Conservation (phyloP, 495 filamentous ascomycete species). For the Cetradonia linearis region DNA sequence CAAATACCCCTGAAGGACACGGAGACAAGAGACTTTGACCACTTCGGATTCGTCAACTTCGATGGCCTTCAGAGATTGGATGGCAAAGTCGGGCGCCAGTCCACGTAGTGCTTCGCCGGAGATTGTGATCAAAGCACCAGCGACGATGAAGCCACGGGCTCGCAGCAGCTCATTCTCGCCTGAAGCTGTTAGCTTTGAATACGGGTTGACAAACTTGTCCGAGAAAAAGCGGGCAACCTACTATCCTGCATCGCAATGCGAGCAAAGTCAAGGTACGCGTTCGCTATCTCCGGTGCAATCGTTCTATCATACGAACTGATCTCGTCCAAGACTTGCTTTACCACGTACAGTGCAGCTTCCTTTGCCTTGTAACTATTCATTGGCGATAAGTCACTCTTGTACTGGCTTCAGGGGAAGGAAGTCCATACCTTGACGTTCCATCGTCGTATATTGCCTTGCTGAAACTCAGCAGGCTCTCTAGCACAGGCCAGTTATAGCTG, state of each 20-base stretch:
- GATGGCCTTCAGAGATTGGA: constrained; percentile 65
- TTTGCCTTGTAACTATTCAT: constrained; percentile 32
- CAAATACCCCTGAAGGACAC: constrained; percentile 75
- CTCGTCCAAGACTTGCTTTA: constrained; percentile 71
- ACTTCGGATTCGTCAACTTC: constrained; percentile 67
- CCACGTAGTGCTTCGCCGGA: constrained; percentile 44
- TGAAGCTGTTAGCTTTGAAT: constrained; percentile 1
- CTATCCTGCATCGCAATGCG: constrained; percentile 62
- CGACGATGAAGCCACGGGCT: constrained; percentile 76
- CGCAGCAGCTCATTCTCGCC: constrained; percentile 55
- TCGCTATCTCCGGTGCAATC: constrained; percentile 54
- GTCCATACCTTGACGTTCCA: constrained; percentile 42
- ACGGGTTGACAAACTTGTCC: not conserved
- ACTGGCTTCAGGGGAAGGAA: not conserved
- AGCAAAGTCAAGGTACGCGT: constrained; percentile 65
- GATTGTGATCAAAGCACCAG: constrained; percentile 57
- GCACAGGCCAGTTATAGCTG: constrained; percentile 58
- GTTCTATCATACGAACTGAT: constrained; percentile 61
- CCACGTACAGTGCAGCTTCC: constrained; percentile 73
- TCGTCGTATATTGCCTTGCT: constrained; percentile 57
- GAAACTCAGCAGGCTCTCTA: constrained; percentile 64
- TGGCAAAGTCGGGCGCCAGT: constrained; percentile 52
- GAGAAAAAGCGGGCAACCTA: constrained; percentile 5
- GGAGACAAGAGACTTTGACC: constrained; percentile 84
- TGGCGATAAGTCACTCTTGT: not conserved